Evolutionary conservation across 2,329 filamentous ascomycete genomes (phyloP).

Genomic region (Epichloe uncinata): DNA sequence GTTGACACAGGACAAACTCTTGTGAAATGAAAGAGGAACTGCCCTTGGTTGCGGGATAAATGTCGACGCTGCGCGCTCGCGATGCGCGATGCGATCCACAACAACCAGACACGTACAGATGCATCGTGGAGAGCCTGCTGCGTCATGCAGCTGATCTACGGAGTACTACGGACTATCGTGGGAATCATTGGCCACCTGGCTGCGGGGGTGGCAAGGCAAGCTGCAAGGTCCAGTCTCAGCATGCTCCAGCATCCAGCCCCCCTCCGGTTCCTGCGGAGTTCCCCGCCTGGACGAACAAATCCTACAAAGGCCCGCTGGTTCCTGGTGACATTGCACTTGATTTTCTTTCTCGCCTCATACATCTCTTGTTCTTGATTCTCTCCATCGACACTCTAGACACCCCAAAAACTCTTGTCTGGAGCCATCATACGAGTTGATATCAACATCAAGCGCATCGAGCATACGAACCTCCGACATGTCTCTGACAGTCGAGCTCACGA

Average conservation of each 20-base stretch:
- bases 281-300: background rate
- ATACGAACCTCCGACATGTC: conserved; percentile 21
- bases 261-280: background rate
- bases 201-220: background rate
- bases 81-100: too few relatives aligned
- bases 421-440: background rate
- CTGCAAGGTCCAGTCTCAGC: background rate
- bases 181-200: too few relatives aligned
- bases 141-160: too few relatives aligned
- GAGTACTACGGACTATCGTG: too few relatives aligned
- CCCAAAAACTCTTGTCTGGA: background rate
- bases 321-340: background rate
- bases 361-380: background rate
- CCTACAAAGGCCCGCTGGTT: background rate
- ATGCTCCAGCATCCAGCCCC: background rate
- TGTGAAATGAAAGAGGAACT: too few relatives aligned
- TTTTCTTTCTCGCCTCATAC: background rate
- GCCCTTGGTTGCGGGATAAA: too few relatives aligned
- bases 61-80: too few relatives aligned
- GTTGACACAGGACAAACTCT: too few relatives aligned
- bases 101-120: too few relatives aligned
- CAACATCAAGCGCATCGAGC: background rate
- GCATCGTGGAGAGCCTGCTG: too few relatives aligned
- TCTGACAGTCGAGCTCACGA: conserved; percentile 50
- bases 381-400: background rate